Percentiles rank a stretch among this genome's conserved stretches.
Evolutionary conservation across 1,284 basidiomycete genomes (phyloP).

Genomic region (Cryptococcus sp.): DNA sequence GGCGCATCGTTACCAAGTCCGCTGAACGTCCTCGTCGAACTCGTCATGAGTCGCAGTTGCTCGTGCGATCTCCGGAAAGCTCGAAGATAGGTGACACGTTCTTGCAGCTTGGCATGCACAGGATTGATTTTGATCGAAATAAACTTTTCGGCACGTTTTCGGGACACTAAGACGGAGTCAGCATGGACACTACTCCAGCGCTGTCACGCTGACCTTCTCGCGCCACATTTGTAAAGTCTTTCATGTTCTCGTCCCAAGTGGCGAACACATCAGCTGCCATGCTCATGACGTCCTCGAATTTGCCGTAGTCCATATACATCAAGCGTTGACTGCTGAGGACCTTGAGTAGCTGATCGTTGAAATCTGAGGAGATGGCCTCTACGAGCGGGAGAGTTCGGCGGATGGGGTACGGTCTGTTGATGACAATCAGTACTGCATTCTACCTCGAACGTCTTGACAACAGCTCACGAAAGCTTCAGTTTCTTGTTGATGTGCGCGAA

Average conservation of each 20-base stretch:
- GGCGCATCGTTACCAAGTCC: slow-evolving; percentile 65
- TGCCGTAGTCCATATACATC: slow-evolving; percentile 90
- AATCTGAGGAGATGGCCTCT: slow-evolving; percentile 95
- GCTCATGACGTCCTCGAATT: slow-evolving; percentile 81
- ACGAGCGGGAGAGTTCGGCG: slow-evolving; percentile 92
- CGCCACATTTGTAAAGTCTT: slow-evolving; percentile 97
- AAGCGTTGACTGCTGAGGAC: slow-evolving; percentile 87
- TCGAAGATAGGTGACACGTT: slow-evolving; percentile 80
- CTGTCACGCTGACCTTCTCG: slow-evolving; percentile 62
- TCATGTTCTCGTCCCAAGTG: slow-evolving; percentile 95
- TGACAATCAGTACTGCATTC: neutral
- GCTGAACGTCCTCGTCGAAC: slow-evolving; percentile 82
- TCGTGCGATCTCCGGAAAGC: slow-evolving; percentile 97
- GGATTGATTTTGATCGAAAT: slow-evolving; percentile 95
- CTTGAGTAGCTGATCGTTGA: slow-evolving; percentile 90
- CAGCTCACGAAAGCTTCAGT: slow-evolving; percentile 71
- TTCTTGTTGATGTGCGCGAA: slow-evolving; percentile 96
- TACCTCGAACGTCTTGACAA: neutral
- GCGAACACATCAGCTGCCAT: slow-evolving; percentile 81
- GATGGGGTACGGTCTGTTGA: slow-evolving; percentile 77
- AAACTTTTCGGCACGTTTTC: slow-evolving; percentile 89
- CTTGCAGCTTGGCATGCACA: slow-evolving; percentile 88
- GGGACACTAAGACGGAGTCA: slow-evolving; percentile 60
- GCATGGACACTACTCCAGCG: neutral
- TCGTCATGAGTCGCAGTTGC: slow-evolving; percentile 95